These are phyloP conservation scores for Fragosphaeria purpurea DNA, from an alignment of 2,329 filamentous ascomycete species.

Conservation along the genomic window DNA sequence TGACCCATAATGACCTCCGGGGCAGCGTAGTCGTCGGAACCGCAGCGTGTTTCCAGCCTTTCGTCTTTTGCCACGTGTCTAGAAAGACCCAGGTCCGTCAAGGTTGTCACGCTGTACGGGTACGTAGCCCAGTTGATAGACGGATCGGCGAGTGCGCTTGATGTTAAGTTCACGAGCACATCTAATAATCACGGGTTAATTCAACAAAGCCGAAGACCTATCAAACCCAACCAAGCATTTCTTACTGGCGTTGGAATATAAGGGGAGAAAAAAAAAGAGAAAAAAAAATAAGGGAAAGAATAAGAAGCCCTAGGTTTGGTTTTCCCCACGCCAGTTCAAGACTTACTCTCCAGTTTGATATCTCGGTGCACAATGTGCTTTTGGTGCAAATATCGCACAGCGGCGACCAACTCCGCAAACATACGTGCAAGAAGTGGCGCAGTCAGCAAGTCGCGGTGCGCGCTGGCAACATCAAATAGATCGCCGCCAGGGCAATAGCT, in stretches of 20 bases:
- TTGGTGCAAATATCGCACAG: conserved; percentile 75
- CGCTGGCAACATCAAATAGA: conserved; percentile 81
- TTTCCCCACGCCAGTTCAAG: too few species aligned
- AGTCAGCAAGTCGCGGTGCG: conserved; percentile 56
- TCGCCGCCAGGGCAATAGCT: conserved; percentile 92
- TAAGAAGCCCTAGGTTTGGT: conserved; percentile 11
- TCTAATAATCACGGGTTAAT: conserved; percentile 40
- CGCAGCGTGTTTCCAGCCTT: conserved; percentile 85
- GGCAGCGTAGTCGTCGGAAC: conserved; percentile 93
- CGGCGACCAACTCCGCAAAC: conserved; percentile 79
- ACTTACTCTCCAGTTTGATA: conserved; percentile 88
- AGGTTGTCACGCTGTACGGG: conserved; percentile 72
- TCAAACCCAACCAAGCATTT: too few species aligned
- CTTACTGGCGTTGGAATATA: neutral
- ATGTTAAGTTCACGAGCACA: conserved; percentile 77
- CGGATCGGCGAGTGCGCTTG: conserved; percentile 52
- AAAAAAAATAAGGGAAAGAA: conserved; percentile 8
- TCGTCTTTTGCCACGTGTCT: conserved; percentile 77
- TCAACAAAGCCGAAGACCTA: neutral
- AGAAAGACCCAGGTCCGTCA: conserved; percentile 87
- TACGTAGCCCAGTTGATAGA: conserved; percentile 62
- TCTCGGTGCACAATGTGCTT: conserved; percentile 88
- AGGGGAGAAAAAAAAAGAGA: neutral
- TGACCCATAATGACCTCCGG: conserved; percentile 95
- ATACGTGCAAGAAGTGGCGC: conserved; percentile 68